Conservation (phyloP, 768 basidiomycete species). For the Tylopilus subfusipes region DNA sequence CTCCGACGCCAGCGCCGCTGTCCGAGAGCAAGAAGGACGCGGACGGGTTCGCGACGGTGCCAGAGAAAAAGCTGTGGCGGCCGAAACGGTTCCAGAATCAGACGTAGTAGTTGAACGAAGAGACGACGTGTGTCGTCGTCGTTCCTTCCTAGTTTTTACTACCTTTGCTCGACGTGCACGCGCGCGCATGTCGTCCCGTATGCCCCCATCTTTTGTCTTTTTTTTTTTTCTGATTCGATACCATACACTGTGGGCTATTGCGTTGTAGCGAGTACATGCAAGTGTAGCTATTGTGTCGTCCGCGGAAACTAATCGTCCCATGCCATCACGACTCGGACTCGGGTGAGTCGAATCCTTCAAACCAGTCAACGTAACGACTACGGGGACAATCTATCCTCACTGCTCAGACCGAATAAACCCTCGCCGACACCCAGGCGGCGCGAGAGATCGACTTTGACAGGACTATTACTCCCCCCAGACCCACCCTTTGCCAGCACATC, state of each 20-base stretch:
- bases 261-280: conserved; percentile 16
- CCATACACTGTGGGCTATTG: conserved; percentile 3
- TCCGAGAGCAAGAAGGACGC: conserved; percentile 51
- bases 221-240: conserved; percentile 8
- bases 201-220: neutral
- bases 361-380: too few relatives aligned
- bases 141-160: too few relatives aligned
- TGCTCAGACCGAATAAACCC: too few relatives aligned
- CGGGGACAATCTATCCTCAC: too few relatives aligned
- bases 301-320: neutral
- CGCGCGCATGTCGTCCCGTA: neutral
- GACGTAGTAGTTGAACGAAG: too few relatives aligned
- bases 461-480: too few relatives aligned
- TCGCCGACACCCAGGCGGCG: too few relatives aligned
- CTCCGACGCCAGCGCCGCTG: conserved; percentile 19
- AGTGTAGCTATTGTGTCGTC: neutral
- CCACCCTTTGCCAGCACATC: too few relatives aligned
- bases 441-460: too few relatives aligned
- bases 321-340: too few relatives aligned
- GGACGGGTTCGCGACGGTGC: conserved; percentile 70
- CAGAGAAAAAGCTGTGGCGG: conserved; percentile 27
- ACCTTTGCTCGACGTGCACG: neutral
- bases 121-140: too few relatives aligned
- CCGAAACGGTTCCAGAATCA: conserved; percentile 16
- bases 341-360: too few relatives aligned